Conservation (phyloP, 371 early-diverging fungal genomes). For the Cokeromyces recurvatus region DNA sequence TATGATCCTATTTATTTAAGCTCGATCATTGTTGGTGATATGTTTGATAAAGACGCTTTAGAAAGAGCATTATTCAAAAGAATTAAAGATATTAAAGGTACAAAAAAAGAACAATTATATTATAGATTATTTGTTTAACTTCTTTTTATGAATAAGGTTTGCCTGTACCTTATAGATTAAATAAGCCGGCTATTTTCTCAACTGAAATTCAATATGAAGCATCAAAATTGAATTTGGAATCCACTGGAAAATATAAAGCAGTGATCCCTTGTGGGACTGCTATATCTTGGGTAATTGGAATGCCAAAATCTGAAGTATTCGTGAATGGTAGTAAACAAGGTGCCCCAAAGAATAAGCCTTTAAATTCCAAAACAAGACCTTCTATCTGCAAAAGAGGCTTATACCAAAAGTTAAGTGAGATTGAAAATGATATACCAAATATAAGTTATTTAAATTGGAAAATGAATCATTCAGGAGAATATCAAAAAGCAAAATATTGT, state of each 20-base stretch:
- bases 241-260: background rate
- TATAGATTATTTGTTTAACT: background rate
- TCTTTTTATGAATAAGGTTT: too few relatives aligned
- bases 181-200: slow-evolving; percentile 19
- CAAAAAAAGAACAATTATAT: too few relatives aligned
- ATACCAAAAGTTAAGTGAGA: slow-evolving; percentile 10
- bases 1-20: slow-evolving; percentile 67
- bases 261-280: slow-evolving; percentile 20
- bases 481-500: slow-evolving; percentile 36
- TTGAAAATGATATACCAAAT: too few relatives aligned
- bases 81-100: slow-evolving; percentile 23
- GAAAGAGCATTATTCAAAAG: slow-evolving; percentile 64
- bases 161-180: slow-evolving; percentile 21
- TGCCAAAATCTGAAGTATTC: slow-evolving; percentile 47
- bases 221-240: slow-evolving; percentile 39
- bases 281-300: slow-evolving; percentile 51
- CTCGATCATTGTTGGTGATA: slow-evolving; percentile 62
- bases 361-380: slow-evolving; percentile 42
- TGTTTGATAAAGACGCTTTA: slow-evolving; percentile 55
- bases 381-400: slow-evolving; percentile 42
- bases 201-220: slow-evolving; percentile 40
- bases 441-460: slow-evolving; percentile 47
- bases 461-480: slow-evolving; percentile 21
- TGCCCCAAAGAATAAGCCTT: slow-evolving; percentile 41
- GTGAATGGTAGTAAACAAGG: slow-evolving; percentile 57